Evolutionary conservation across 2,329 filamentous ascomycete genomes (phyloP).

Genomic region (Nemania sp.): DNA sequence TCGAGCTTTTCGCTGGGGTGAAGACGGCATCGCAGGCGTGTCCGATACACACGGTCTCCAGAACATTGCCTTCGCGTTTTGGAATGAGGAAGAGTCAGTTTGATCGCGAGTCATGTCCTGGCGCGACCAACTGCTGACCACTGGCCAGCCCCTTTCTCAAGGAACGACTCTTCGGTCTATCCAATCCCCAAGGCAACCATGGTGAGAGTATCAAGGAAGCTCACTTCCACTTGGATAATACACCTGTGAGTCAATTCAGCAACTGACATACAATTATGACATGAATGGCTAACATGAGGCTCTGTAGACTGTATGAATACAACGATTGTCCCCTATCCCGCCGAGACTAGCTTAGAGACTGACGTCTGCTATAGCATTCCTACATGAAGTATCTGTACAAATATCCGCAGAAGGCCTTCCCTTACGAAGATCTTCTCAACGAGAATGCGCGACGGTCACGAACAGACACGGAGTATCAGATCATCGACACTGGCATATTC

Average conservation of each 20-base stretch:
- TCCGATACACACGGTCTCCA: conserved; percentile 87
- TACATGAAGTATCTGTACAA: conserved; percentile 99
- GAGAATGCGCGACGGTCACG: conserved; percentile 80
- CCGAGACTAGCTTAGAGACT: conserved; percentile 17
- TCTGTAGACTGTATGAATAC: conserved; percentile 27
- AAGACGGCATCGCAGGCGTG: conserved; percentile 95
- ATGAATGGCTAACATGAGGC: conserved; percentile 20
- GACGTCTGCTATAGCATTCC: conserved; percentile 67
- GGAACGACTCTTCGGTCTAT: conserved; percentile 91
- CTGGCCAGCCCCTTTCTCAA: conserved; percentile 79
- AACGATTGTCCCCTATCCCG: background rate
- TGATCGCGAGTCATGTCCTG: background rate
- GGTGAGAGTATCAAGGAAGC: conserved; percentile 96
- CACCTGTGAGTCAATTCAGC: conserved; percentile 57
- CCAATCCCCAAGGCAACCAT: conserved; percentile 96
- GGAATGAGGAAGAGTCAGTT: conserved; percentile 90
- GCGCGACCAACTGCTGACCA: conserved; percentile 43
- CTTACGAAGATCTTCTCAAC: conserved; percentile 83
- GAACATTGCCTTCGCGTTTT: conserved; percentile 94
- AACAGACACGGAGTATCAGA: conserved; percentile 84
- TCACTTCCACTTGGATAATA: conserved; percentile 96
- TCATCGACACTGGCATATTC: conserved; percentile 86
- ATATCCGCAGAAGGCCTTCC: conserved; percentile 88
- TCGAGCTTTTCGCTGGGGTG: conserved; percentile 90
- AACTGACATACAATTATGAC: background rate